Evolutionary conservation across 768 basidiomycete genomes (phyloP), one percentile per base, ranked within the genome.

Genomic region (Pulveroboletus sp.): DNA sequence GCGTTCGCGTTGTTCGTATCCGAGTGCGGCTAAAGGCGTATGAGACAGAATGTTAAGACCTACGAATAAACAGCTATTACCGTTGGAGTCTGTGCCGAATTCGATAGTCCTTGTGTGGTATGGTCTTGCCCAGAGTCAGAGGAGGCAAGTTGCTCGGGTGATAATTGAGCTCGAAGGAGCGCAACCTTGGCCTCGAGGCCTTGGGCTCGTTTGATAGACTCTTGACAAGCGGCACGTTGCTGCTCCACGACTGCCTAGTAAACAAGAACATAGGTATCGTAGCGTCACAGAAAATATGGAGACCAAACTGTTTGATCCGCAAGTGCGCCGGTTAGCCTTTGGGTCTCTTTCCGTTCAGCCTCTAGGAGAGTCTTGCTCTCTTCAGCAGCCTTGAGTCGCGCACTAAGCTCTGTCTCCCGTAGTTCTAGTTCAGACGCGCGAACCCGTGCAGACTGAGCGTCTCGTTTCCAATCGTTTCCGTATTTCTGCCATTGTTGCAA

Each of bases 401-500:
- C 41, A 6, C 6, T 51, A 50, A 57, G 53, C 8, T 51, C 53
- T 15, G 8, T n/a, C 10, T 53, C 55, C 14, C 50, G 55, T 26
- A 24, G 33, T 10, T 55, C 50, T 27, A 59, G 41, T 46, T 55
- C 57, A 18, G 45, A 43, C 24, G 17, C 35, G 26, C 62, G 57
- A 26, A 5, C 15, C 13, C 50, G 51, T n/a, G 54, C 48, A 38
- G 27, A 17, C 35, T 60, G 57, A 35, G 63, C 54, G 11, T 57
- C 58, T 8, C 52, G 55, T 44, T 65, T 65, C 57, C 63, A 60
- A 2, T 65, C 54, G 13, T 31, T 51, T 32, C 54, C 63, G 14
- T 64, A 64, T 46, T 49, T 60, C 36, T 63, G 58, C 62, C 63
- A 64, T 30, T 63, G 46, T 11, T 50, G 39, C 18, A 65, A 17